Base-by-base conservation (phyloP, 257 asterid species). In the Plantago ovata region DNA sequence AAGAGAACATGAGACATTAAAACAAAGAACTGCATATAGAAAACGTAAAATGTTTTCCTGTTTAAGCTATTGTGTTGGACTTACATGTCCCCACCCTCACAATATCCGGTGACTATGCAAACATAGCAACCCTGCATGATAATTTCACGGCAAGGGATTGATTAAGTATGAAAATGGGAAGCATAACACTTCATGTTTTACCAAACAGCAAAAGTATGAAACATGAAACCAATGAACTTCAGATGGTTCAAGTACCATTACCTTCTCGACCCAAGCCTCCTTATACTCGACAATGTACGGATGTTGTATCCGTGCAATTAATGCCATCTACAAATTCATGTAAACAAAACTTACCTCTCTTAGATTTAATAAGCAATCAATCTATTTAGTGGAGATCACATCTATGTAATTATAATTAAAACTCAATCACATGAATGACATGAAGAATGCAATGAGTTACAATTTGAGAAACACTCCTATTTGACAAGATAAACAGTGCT, bases 221-320 rank as follows among this genome's bases (percentile, higher is more conserved):
- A 62, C 38, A 2, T 5, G 42, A 14, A 42, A 56, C 48, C 18
- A 41, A 16, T 20, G 8, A 54, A 41, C 56, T 41, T 13, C 40
- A 38, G 18, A 59, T 66, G 24, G n/a, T 28, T 46, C 56, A 2
- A 36, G 66, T 41, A 7, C 21, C 64, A 72, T 74, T 62, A 92
- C 98, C 98, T 93, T 93, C 79, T 93, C 98, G 36, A 93, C 98
- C 98, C 98, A 93, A 48, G 98, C 98, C 79, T 93, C 98, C 80
- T 93, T 93, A 71, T 67, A 93, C 73, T 89, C 97, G 61, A 93
- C 97, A 44, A 86, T 89, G 79, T 86, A 93, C 0, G 94, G 98
- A 55, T 93, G 98, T 58, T 80, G 85, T 75, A 93, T 77, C 55
- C 96, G 79, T 22, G 97, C 95, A 18, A 93, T 93, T 62, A 93